These are phyloP conservation scores for Phaffia australis DNA, from an alignment of 768 basidiomycete species.

Conservation along the genomic window DNA sequence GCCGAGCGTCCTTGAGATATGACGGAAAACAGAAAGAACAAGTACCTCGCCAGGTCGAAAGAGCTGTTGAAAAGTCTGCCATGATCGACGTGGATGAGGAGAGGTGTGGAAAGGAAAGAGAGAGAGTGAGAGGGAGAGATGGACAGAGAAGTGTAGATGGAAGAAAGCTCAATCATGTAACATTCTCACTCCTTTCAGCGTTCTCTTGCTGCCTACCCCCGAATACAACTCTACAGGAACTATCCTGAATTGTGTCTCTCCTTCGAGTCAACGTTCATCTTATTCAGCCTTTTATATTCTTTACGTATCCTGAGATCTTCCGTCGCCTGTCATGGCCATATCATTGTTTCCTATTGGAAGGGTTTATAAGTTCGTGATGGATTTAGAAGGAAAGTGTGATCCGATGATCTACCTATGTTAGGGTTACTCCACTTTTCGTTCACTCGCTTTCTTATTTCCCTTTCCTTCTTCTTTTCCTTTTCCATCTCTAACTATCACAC, in stretches of 20 bases:
- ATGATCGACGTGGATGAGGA: background rate
- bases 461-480: background rate
- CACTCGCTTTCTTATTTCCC: background rate
- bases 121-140: background rate
- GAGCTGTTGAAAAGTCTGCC: slow-evolving; percentile 73
- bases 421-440: background rate
- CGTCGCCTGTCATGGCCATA: no score
- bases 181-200: no score
- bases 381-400: background rate
- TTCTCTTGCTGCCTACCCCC: no score
- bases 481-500: background rate
- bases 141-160: no score
- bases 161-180: no score
- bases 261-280: no score
- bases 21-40: background rate
- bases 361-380: background rate
- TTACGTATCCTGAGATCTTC: no score
- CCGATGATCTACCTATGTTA: background rate
- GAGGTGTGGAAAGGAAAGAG: background rate
- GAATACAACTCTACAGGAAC: no score
- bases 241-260: background rate
- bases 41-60: slow-evolving; percentile 82
- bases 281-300: no score
- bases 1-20: background rate
- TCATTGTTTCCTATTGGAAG: no score